phyloP scores from a whole-genome alignment of 768 basidiomycete genomes.

The Leucocoprinus leucothites region DNA sequence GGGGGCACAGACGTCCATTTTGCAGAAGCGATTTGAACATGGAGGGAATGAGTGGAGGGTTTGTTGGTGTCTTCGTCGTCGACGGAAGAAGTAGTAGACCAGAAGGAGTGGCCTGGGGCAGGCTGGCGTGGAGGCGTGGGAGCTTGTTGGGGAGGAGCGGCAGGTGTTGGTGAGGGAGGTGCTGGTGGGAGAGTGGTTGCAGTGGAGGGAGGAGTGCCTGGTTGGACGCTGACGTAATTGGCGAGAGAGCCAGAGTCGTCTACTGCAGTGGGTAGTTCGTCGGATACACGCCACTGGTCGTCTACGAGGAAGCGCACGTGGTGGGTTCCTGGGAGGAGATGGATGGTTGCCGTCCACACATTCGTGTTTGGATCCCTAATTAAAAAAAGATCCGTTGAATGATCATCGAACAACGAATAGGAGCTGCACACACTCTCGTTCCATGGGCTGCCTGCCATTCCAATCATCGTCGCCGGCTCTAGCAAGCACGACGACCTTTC shows the following conservation, averaged over 20 bases:
- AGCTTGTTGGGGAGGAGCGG: too few species aligned
- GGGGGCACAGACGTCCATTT: conserved; percentile 83
- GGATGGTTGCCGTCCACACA: conserved; percentile 34
- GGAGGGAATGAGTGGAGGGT: conserved; percentile 1
- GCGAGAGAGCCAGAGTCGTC: conserved; percentile 93
- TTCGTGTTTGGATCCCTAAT: conserved; percentile 29
- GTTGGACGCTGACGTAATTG: conserved; percentile 80
- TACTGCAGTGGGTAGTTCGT: conserved; percentile 79
- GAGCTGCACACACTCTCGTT: conserved; percentile 48
- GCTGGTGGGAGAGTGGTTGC: conserved; percentile 23
- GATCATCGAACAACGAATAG: conserved; percentile 9
- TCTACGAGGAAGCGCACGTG: conserved; percentile 96
- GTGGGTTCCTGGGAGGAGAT: conserved; percentile 84
- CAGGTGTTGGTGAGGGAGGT: conserved; percentile 25
- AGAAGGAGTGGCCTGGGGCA: conserved; percentile 38
- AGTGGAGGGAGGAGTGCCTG: conserved; percentile 24
- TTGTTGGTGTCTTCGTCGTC: conserved; percentile 22
- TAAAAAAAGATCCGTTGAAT: conserved; percentile 3
- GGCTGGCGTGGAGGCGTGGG: conserved; percentile 16
- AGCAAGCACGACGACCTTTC: conserved; percentile 60
- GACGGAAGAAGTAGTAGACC: conserved; percentile 33
- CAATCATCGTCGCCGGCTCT: conserved; percentile 75
- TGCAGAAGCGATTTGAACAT: conserved; percentile 18
- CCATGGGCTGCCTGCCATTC: conserved; percentile 68
- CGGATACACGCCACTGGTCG: conserved; percentile 76